Evolutionary conservation across 2,329 filamentous ascomycete genomes (phyloP).

Genomic region (Phyllosticta paracitricarpa): DNA sequence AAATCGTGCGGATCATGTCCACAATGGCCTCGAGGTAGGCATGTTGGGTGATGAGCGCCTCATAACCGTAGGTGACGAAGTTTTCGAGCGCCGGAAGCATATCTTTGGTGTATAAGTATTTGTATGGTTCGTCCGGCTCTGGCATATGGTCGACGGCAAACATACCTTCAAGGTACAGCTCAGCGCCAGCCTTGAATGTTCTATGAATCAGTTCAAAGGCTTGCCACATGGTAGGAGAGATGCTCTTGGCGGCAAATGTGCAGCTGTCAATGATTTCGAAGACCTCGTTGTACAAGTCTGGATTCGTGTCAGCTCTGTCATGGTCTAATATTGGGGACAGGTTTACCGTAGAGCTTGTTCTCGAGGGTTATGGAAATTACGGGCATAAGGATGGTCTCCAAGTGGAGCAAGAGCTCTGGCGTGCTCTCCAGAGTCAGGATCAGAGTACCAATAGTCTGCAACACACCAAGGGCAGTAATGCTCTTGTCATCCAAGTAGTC

Average conservation of each 20-base stretch:
- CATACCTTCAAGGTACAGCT: constrained; percentile 76
- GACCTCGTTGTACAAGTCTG: constrained; percentile 91
- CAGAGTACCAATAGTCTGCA: constrained; percentile 95
- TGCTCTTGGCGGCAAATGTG: constrained; percentile 92
- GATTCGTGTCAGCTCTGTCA: constrained; percentile 11
- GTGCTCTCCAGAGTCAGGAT: constrained; percentile 96
- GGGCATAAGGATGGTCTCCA: constrained; percentile 93
- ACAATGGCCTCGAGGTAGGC: constrained; percentile 81
- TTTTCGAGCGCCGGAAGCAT: constrained; percentile 98
- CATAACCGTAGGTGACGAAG: constrained; percentile 86
- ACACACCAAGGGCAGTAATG: constrained; percentile 87
- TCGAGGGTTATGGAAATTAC: constrained; percentile 93
- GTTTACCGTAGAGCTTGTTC: constrained; percentile 84
- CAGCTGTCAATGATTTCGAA: constrained; percentile 99
- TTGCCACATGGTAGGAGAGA: constrained; percentile 96
- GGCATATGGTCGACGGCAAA: neutral
- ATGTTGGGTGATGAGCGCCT: constrained; percentile 70
- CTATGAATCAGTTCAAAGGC: constrained; percentile 94
- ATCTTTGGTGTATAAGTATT: constrained; percentile 39
- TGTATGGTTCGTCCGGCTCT: neutral
- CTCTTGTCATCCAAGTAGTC: constrained; percentile 98
- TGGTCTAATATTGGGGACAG: constrained; percentile 10
- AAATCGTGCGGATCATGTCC: constrained; percentile 92
- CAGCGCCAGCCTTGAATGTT: constrained; percentile 93
- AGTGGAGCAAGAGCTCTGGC: constrained; percentile 84